Evolutionary conservation across 257 asterid genomes (phyloP).

Genomic region (Parsonsia alboflavescens): DNA sequence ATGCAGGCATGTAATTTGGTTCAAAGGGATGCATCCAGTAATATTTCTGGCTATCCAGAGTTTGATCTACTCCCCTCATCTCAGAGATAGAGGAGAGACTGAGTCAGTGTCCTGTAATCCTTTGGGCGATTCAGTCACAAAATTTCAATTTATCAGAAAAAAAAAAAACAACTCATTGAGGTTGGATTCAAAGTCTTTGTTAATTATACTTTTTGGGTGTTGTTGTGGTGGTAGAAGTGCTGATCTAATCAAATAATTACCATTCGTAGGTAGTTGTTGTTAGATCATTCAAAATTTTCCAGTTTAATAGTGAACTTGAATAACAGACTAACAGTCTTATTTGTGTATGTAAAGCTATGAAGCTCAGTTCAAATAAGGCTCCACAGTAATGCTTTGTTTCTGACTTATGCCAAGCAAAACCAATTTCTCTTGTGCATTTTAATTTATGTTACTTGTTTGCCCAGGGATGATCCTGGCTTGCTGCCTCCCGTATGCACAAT

Average conservation of each 20-base stretch:
- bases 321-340: too few species aligned
- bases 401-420: slow-evolving; percentile 2
- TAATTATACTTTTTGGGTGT: neutral
- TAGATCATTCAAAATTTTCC: neutral
- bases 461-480: slow-evolving; percentile 62
- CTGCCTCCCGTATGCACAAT: slow-evolving; percentile 58
- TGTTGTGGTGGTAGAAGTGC: neutral
- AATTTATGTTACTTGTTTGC: slow-evolving; percentile 5
- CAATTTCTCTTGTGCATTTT: slow-evolving; percentile 1
- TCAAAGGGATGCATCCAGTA: neutral
- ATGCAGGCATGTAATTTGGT: neutral
- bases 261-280: neutral
- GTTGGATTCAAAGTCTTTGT: neutral
- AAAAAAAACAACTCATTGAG: neutral
- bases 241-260: neutral
- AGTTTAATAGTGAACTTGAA: neutral
- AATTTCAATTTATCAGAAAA: neutral
- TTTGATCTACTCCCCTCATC: too few species aligned
- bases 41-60: too few species aligned
- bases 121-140: neutral
- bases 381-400: neutral
- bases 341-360: neutral
- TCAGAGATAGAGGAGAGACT: too few species aligned
- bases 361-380: too few species aligned
- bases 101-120: too few species aligned